Conservation (phyloP, 2,329 filamentous ascomycete species). For the Arthrobotrys sphaeroides region DNA sequence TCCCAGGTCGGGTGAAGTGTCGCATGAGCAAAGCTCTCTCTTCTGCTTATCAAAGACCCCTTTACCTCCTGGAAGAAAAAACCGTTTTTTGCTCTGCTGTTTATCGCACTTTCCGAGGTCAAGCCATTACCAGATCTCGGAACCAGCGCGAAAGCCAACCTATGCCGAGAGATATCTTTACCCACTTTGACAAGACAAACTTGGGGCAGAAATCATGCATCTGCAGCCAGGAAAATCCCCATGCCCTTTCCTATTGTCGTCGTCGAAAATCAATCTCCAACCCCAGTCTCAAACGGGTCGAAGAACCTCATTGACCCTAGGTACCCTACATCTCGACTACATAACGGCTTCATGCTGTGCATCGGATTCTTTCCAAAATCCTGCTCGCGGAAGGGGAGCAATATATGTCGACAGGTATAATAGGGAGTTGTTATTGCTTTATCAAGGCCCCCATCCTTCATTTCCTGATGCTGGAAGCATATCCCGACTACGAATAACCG, state of each 20-base stretch:
- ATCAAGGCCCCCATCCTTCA: slow-evolving; percentile 22
- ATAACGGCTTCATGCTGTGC: slow-evolving; percentile 26
- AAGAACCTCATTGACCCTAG: too few species aligned
- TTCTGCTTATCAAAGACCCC: slow-evolving; percentile 7
- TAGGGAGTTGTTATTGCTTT: slow-evolving; percentile 29
- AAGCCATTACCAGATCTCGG: slow-evolving; percentile 22
- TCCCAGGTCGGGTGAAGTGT: slow-evolving; percentile 9
- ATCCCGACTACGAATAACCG: slow-evolving; percentile 20
- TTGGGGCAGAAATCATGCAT: slow-evolving; percentile 29
- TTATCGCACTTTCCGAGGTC: slow-evolving; percentile 14
- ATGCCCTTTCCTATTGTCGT: slow-evolving; percentile 6
- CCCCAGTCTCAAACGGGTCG: slow-evolving; percentile 20
- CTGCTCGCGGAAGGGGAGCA: slow-evolving; percentile 35
- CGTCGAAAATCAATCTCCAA: slow-evolving; percentile 26
- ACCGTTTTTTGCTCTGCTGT: slow-evolving; percentile 5
- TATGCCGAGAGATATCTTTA: slow-evolving; percentile 32
- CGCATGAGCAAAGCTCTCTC: slow-evolving; percentile 18
- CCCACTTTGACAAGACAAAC: not conserved
- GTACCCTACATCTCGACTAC: slow-evolving; percentile 25
- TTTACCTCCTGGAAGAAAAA: not conserved
- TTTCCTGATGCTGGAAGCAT: slow-evolving; percentile 15
- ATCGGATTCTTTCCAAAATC: slow-evolving; percentile 21
- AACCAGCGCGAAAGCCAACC: slow-evolving; percentile 16
- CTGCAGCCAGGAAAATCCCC: slow-evolving; percentile 32
- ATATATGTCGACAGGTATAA: slow-evolving; percentile 46